These are phyloP conservation scores for Discostella stelligera DNA, from an alignment of 352 stramenopile genomes.

Conservation along the genomic window DNA sequence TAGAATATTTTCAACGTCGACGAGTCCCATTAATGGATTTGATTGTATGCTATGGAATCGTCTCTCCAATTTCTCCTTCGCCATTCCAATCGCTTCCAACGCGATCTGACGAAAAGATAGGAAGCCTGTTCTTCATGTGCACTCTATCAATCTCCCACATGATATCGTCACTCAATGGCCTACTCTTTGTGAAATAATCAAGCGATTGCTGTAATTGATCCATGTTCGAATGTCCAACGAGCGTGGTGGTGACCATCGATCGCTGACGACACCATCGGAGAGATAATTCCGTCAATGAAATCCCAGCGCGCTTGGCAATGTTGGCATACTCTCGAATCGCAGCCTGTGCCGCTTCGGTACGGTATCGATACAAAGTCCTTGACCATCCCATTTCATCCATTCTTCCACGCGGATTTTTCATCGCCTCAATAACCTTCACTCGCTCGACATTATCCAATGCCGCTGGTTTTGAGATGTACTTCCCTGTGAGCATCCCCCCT, in stretches of 20 bases:
- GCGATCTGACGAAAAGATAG: conserved; percentile 77
- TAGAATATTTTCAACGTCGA: background rate
- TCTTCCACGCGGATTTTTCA: conserved; percentile 69
- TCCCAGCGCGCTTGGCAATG: conserved; percentile 71
- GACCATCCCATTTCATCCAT: conserved; percentile 82
- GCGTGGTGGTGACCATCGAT: conserved; percentile 77
- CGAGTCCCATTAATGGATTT: background rate
- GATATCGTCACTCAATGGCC: conserved; percentile 69
- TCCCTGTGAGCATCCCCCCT: conserved; percentile 83
- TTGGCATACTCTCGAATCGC: conserved; percentile 74
- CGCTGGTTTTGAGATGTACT: conserved; percentile 78
- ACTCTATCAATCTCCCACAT: conserved; percentile 85
- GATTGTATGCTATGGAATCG: conserved; percentile 67
- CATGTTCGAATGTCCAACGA: conserved; percentile 81
- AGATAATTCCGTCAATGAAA: conserved; percentile 76
- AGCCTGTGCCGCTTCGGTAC: conserved; percentile 68
- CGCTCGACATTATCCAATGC: conserved; percentile 68
- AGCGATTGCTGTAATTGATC: conserved; percentile 76
- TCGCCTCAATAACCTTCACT: conserved; percentile 53
- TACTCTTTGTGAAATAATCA: conserved; percentile 69
- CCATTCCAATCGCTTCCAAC: conserved; percentile 82
- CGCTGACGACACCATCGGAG: conserved; percentile 75
- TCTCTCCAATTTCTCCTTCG: conserved; percentile 83
- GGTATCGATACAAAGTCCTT: conserved; percentile 78
- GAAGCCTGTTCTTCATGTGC: conserved; percentile 84